Evolutionary conservation across 129 eudicot genomes (phyloP).

Genomic region (Centella asiatica): DNA sequence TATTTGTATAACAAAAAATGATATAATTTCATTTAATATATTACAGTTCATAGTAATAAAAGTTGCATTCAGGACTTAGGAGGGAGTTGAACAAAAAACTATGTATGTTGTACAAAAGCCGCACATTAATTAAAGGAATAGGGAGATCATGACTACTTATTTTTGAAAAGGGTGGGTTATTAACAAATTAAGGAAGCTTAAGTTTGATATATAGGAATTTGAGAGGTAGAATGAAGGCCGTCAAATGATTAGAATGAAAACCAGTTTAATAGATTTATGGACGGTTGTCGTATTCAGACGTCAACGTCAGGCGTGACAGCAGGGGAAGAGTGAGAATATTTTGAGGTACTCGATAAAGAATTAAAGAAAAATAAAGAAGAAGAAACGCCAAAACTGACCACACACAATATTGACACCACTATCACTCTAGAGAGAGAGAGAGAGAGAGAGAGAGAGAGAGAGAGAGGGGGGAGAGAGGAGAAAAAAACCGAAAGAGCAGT

Average conservation of each 20-base stretch:
- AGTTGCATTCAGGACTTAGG: no score
- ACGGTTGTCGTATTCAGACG: constrained; percentile 22
- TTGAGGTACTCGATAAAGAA: constrained; percentile 49
- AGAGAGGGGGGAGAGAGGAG: no score
- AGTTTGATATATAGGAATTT: no score
- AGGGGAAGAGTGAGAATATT: constrained; percentile 40
- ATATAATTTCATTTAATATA: no score
- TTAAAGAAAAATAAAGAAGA: not conserved
- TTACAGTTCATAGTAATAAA: no score
- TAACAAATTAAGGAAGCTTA: no score
- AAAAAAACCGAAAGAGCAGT: constrained; percentile 39
- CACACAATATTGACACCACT: constrained; percentile 6
- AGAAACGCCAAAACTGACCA: not conserved
- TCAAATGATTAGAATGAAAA: constrained; percentile 27
- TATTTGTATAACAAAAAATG: no score
- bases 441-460: constrained; percentile 28
- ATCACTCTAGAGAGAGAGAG: not conserved
- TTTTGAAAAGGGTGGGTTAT: no score
- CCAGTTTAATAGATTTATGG: not conserved
- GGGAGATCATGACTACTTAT: no score
- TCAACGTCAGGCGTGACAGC: constrained; percentile 51
- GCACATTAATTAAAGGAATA: no score
- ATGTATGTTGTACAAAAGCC: no score
- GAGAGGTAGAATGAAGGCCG: not conserved
- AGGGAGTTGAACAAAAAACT: no score